Base-by-base conservation (phyloP, 2,329 filamentous ascomycete species). In the Iodosphaeria phyllophila region DNA sequence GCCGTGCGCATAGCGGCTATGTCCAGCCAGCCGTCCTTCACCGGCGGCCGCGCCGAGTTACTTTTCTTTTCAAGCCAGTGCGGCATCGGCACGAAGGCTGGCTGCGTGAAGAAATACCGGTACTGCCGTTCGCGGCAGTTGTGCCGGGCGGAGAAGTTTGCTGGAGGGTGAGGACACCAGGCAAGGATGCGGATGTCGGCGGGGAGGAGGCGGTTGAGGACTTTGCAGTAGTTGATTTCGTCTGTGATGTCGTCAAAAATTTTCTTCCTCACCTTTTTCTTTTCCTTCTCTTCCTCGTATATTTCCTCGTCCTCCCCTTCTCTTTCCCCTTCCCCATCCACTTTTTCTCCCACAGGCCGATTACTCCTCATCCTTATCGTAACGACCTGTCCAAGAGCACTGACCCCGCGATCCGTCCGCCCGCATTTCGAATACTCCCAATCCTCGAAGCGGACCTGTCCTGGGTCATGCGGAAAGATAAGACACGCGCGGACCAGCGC, bases 91-190 rank as follows among this genome's bases (percentile, higher is more conserved):
- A 69, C 56, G 42, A 82, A 92, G 2, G 77, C 79, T 0, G 89
- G 89, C 44, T 93, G 82, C 0, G 89, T 95, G 56, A 98, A 98
- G 58, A 92, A 95, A 52, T 98, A 98, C 29, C 80, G 73, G 54
- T 98, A 98, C 35, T 78, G 74, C 13, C 89, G 66, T 51, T 93
- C 83, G 32, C 75, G 70, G 51, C 89, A 98, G 27, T 78, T 83
- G 60, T 93, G 93, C 20, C 89, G 73, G 4, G 89, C 89, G 17
- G 79, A 83, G 48, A 98, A 98, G 32, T 67, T 66, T 6, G 64
- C 51, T 0, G 84, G 80, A 10, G 77, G 79, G 16, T 68, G 59
- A 0, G 86, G 82, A 44, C 84, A 92, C 89, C 89, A 98, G 3
- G 89, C 89, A 18, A 95, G 63, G 30, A 92, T 60, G 31, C 82